Evolutionary conservation across 208 protist species (phyloP).

Genomic region (Acanthamoeba rhysodes): DNA sequence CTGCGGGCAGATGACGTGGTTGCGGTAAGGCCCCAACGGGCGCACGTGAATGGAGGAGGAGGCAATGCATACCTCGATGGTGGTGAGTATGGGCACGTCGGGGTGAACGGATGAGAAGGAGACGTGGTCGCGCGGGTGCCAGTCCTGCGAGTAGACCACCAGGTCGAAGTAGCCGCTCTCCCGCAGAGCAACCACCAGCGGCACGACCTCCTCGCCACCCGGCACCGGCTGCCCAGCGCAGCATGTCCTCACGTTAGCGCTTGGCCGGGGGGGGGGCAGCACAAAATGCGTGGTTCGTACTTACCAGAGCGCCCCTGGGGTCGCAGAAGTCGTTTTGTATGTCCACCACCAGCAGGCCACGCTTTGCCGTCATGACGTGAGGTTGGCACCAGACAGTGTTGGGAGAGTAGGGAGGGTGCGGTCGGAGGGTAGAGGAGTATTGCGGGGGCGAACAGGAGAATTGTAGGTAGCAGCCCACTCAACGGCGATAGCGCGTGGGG

Average conservation of each 20-base stretch:
- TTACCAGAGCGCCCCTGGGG: slow-evolving; percentile 45
- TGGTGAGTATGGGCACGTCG: slow-evolving; percentile 72
- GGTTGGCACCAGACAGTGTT: not conserved
- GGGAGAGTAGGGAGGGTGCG: not conserved
- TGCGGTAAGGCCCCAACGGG: not conserved
- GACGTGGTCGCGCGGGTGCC: slow-evolving; percentile 87
- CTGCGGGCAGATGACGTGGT: not conserved
- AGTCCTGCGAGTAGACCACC: slow-evolving; percentile 89
- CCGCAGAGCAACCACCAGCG: slow-evolving; percentile 81
- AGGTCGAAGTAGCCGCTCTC: slow-evolving; percentile 83
- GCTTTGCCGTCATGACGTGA: slow-evolving; percentile 5
- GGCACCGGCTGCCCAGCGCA: not conserved
- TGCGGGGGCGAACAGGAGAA: too few relatives aligned
- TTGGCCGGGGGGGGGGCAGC: not conserved
- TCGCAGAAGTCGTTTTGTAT: slow-evolving; percentile 90
- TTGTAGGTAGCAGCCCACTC: too few relatives aligned
- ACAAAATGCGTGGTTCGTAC: not conserved
- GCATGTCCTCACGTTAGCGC: not conserved
- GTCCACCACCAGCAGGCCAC: slow-evolving; percentile 88
- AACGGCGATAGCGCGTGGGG: too few relatives aligned
- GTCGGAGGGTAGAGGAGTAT: too few relatives aligned
- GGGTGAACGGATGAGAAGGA: slow-evolving; percentile 88
- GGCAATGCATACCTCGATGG: slow-evolving; percentile 64
- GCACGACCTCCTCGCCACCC: slow-evolving; percentile 72
- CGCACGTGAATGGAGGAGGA: not conserved